A percentile compares a stretch with the other conserved stretches of the same genome.
phyloP scores from a whole-genome alignment of 805 yeast genomes.

The Cyberlindnera saturnus region DNA sequence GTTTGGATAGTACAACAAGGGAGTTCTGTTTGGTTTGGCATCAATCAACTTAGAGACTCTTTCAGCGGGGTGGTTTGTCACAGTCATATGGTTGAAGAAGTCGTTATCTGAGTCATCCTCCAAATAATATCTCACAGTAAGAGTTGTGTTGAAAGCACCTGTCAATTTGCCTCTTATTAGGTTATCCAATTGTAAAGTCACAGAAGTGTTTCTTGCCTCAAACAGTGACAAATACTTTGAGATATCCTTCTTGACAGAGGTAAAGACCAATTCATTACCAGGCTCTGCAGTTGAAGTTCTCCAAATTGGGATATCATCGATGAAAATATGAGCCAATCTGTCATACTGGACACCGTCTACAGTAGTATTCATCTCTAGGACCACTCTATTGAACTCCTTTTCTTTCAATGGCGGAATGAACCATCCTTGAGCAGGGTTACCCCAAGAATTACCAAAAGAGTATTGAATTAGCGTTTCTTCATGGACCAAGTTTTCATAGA shows the following conservation, averaged over 20 bases:
- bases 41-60: constrained; percentile 12
- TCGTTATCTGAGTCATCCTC: constrained; percentile 15
- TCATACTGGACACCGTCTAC: constrained; percentile 61
- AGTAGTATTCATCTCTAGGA: constrained; percentile 45
- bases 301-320: constrained; percentile 68
- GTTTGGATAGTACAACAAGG: constrained; percentile 41
- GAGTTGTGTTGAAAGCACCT: constrained; percentile 52
- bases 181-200: constrained; percentile 63
- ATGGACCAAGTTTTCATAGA: constrained; percentile 27
- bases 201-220: constrained; percentile 28
- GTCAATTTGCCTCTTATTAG: constrained; percentile 44
- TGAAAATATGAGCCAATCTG: constrained; percentile 55
- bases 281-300: constrained; percentile 85
- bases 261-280: constrained; percentile 39
- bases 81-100: constrained; percentile 11
- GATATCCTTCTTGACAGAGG: constrained; percentile 56
- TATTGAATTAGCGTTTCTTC: constrained; percentile 36
- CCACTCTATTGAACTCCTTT: constrained; percentile 43
- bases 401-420: constrained; percentile 41
- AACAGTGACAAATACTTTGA: constrained; percentile 50
- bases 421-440: constrained; percentile 38
- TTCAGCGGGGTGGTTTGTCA: constrained; percentile 18
- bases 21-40: constrained; percentile 29
- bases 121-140: constrained; percentile 47
- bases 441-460: constrained; percentile 57